Evolutionary conservation across 768 basidiomycete species (phyloP).

Genomic region (Panaeolus cyanescens): DNA sequence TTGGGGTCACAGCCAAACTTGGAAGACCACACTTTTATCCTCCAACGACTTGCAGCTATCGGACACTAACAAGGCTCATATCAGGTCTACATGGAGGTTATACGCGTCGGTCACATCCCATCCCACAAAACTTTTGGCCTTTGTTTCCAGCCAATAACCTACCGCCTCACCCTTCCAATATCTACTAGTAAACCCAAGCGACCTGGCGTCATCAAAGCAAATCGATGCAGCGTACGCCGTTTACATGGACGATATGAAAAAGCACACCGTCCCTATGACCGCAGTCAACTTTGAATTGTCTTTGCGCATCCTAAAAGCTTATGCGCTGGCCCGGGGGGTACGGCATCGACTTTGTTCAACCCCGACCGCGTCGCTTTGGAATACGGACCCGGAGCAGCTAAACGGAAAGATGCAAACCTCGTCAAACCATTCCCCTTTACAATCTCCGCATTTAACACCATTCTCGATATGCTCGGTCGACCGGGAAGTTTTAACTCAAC

Average conservation of each 20-base stretch:
- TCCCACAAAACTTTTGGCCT: slow-evolving; percentile 59
- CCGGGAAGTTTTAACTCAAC: slow-evolving; percentile 71
- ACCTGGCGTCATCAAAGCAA: slow-evolving; percentile 36
- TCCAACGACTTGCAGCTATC: slow-evolving; percentile 74
- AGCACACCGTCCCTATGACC: slow-evolving; percentile 47
- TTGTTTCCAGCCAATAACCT: slow-evolving; percentile 69
- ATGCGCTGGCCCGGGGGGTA: slow-evolving; percentile 73
- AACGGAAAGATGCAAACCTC: background rate
- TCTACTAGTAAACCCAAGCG: slow-evolving; percentile 37
- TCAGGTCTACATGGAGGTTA: slow-evolving; percentile 64
- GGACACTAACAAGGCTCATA: slow-evolving; percentile 68
- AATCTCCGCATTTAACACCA: slow-evolving; percentile 70
- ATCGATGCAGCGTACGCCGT: slow-evolving; percentile 48
- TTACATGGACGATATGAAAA: slow-evolving; percentile 61
- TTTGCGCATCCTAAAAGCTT: slow-evolving; percentile 64
- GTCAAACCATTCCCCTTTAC: slow-evolving; percentile 51
- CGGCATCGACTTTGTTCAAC: slow-evolving; percentile 73
- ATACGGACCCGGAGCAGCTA: slow-evolving; percentile 19
- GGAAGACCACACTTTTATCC: slow-evolving; percentile 74
- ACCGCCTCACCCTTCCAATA: slow-evolving; percentile 65
- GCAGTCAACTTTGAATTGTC: slow-evolving; percentile 66
- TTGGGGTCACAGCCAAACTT: slow-evolving; percentile 48
- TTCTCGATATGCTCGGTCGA: slow-evolving; percentile 69
- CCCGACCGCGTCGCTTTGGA: slow-evolving; percentile 70
- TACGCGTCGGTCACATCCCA: slow-evolving; percentile 44